A percentile compares a stretch with the other conserved stretches of the same genome.
Evolutionary conservation across 2,329 filamentous ascomycete genomes (phyloP).

Genomic region (Colletotrichum kahawae): DNA sequence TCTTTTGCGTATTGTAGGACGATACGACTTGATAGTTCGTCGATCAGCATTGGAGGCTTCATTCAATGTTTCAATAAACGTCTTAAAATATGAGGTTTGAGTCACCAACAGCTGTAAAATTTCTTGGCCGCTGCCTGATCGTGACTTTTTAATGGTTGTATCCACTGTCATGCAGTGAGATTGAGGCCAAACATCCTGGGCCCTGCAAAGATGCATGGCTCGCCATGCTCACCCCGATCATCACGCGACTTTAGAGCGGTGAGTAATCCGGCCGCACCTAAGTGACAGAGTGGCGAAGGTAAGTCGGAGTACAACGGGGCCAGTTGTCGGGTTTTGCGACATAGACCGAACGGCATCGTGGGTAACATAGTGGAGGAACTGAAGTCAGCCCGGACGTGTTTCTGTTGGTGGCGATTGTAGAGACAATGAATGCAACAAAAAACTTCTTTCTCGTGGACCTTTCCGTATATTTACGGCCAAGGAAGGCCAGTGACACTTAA

Average conservation of each 20-base stretch:
- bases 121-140: background rate
- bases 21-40: accelerated
- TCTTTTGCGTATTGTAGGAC: background rate
- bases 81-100: background rate
- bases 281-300: too few relatives aligned
- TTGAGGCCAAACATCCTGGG: background rate
- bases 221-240: background rate
- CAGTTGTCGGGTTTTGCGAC: too few relatives aligned
- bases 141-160: background rate
- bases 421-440: background rate
- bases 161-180: background rate
- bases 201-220: background rate
- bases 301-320: too few relatives aligned
- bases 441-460: background rate
- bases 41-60: accelerated
- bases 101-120: background rate
- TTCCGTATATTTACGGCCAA: background rate
- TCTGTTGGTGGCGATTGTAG: too few relatives aligned
- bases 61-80: background rate
- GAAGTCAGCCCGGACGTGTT: too few relatives aligned
- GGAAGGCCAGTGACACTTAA: too few relatives aligned
- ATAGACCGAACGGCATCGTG: background rate
- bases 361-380: background rate
- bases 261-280: too few relatives aligned
- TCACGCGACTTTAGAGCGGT: background rate